Conservation (phyloP, 2,329 filamentous ascomycete genomes). For the Stachybotrys echinatus region DNA sequence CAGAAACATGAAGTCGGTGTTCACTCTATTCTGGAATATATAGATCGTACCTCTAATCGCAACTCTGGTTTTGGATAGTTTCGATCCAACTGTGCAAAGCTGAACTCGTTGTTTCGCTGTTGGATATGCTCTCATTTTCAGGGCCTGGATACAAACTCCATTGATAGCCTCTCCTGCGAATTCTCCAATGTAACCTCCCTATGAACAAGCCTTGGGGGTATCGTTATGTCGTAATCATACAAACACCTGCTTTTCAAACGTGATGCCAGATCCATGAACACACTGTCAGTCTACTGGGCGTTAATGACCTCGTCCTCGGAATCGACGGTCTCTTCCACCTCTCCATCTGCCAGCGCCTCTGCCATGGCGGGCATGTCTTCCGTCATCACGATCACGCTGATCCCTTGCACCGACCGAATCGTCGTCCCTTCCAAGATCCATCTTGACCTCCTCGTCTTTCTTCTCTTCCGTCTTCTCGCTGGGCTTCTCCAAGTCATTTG, state of each 20-base stretch:
- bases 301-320: constrained; percentile 27
- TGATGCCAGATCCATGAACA: too few species aligned
- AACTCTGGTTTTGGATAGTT: neutral
- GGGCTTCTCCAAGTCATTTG: constrained; percentile 69
- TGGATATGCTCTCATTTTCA: too few species aligned
- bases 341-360: constrained; percentile 31
- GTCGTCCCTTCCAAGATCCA: constrained; percentile 26
- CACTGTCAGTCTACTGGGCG: too few species aligned
- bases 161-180: too few species aligned
- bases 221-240: too few species aligned
- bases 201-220: too few species aligned
- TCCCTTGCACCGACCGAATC: constrained; percentile 30
- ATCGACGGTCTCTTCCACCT: constrained; percentile 26
- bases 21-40: neutral
- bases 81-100: neutral
- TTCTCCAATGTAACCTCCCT: too few species aligned
- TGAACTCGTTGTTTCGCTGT: too few species aligned
- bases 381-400: constrained; percentile 24
- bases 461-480: constrained; percentile 63
- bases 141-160: too few species aligned
- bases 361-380: constrained; percentile 22
- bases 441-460: constrained; percentile 42
- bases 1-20: neutral
- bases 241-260: too few species aligned
- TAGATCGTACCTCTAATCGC: neutral